A percentile compares a stretch with the other conserved stretches of the same genome.
phyloP scores from a whole-genome alignment of 352 stramenopile genomes.

The Pythium aristosporum region DNA sequence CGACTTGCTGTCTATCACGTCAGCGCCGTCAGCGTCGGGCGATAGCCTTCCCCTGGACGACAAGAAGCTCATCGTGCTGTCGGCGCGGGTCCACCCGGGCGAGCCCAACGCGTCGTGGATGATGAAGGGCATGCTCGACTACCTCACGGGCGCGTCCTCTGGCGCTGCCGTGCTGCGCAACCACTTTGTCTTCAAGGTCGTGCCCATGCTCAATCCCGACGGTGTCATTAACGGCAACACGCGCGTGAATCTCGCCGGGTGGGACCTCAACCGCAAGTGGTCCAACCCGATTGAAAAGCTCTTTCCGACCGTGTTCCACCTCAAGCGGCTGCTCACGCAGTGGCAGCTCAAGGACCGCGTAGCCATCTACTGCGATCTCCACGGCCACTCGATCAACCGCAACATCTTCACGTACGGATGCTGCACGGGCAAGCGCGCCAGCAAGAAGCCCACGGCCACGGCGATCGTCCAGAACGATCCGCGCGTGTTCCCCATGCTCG shows the following conservation, averaged over 20 bases:
- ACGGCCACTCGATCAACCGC: slow-evolving; percentile 79
- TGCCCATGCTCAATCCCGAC: slow-evolving; percentile 93
- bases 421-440: slow-evolving; percentile 32
- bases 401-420: slow-evolving; percentile 90
- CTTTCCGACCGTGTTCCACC: slow-evolving; percentile 78
- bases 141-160: slow-evolving; percentile 66
- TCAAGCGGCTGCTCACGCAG: slow-evolving; percentile 67
- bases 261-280: slow-evolving; percentile 85
- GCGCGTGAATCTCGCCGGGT: slow-evolving; percentile 81
- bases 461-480: slow-evolving; percentile 50
- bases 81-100: slow-evolving; percentile 85
- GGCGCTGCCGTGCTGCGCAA: slow-evolving; percentile 67
- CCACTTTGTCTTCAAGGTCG: slow-evolving; percentile 88
- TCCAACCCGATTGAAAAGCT: slow-evolving; percentile 72
- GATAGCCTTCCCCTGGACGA: slow-evolving; percentile 47
- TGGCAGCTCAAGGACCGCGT: slow-evolving; percentile 62
- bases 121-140: slow-evolving; percentile 93
- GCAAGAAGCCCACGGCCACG: slow-evolving; percentile 29
- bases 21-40: slow-evolving; percentile 28
- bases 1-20: slow-evolving; percentile 89
- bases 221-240: slow-evolving; percentile 93
- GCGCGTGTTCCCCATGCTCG: slow-evolving; percentile 78
- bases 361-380: slow-evolving; percentile 81
- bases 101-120: slow-evolving; percentile 91
- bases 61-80: slow-evolving; percentile 78